Base-by-base conservation (phyloP, 2,329 filamentous ascomycete species). In the Pestalotiopsis sp. region DNA sequence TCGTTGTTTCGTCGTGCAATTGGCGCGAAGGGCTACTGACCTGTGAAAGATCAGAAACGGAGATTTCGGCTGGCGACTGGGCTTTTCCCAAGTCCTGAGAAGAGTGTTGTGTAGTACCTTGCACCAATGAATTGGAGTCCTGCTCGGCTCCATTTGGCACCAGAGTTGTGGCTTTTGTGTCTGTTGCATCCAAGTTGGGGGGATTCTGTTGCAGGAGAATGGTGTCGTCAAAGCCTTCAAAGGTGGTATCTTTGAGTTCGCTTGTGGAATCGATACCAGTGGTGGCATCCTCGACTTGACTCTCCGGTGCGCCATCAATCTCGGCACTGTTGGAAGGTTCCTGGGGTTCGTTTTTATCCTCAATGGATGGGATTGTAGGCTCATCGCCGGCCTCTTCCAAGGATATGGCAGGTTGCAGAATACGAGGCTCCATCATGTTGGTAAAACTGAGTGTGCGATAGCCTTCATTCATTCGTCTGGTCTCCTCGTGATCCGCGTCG, bases 401-500 rank as follows among this genome's bases (percentile, higher is more conserved):
- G 20, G 73, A 69, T 3, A 77, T 41, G n/a, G 78, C 80, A 70
- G 82, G 78, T 67, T 84, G 86, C 17, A 94, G 77, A 70, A 95
- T 81, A 73, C 90, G 91, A 1, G 91, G 87, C 52, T 94, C 90
- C 49, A 89, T 85, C 76, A 96, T 83, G 25, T 93, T 90, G 2
- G 77, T 77, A 79, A 92, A 91, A 0, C 78, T 74, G 38, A 94
- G 69, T 6, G 84, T 84, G n/a, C 90, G 85, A 63, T 86, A 82
- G 1, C 92, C 92, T 70, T 91, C 23, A 7, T 60, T 66, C 56
- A 27, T 41, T 45, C 64, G 52, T 41, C 56, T 67, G 4, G 64
- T 85, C 68, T 91, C 87, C 64, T 83, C 81, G 2, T 79, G 80
- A 14, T 85, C 84, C 1, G 80, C 81, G 0, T 90, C 89, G 12